Conservation (phyloP, 306 rosid genomes). For the Sindora glabra region DNA sequence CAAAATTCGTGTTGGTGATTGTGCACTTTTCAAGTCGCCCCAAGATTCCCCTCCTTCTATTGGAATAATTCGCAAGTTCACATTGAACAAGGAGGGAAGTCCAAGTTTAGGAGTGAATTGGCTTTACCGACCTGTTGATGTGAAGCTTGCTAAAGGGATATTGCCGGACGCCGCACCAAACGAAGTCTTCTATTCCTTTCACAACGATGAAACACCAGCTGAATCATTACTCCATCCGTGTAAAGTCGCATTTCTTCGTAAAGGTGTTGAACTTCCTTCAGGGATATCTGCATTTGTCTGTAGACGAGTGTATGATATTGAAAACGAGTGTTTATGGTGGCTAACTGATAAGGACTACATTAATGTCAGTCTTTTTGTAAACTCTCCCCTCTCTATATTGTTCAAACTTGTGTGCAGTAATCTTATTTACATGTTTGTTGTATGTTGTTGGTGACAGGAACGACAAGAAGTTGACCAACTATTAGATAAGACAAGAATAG, state of each 20-base stretch:
- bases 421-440: not conserved
- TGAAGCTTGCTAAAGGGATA: conserved; percentile 67
- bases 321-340: conserved; percentile 85
- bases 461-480: conserved; percentile 82
- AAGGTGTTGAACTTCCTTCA: conserved; percentile 85
- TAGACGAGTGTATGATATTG: conserved; percentile 73
- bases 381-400: not conserved
- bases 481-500: conserved; percentile 69
- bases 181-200: conserved; percentile 90
- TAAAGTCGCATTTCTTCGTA: conserved; percentile 89
- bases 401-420: conserved; percentile 1
- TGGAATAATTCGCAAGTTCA: conserved; percentile 78
- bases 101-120: conserved; percentile 68
- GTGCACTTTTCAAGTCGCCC: conserved; percentile 95
- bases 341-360: conserved; percentile 72
- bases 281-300: conserved; percentile 94
- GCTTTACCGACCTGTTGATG: conserved; percentile 86
- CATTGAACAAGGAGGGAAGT: conserved; percentile 36
- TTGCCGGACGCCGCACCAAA: conserved; percentile 77
- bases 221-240: conserved; percentile 94
- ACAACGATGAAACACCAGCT: conserved; percentile 91
- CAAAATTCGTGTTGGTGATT: conserved; percentile 78
- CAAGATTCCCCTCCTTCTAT: conserved; percentile 80
- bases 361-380: conserved; percentile 63
- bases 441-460: conserved; percentile 40